Conservation (phyloP, 2,329 filamentous ascomycete genomes). For the Colletotrichum sp. region DNA sequence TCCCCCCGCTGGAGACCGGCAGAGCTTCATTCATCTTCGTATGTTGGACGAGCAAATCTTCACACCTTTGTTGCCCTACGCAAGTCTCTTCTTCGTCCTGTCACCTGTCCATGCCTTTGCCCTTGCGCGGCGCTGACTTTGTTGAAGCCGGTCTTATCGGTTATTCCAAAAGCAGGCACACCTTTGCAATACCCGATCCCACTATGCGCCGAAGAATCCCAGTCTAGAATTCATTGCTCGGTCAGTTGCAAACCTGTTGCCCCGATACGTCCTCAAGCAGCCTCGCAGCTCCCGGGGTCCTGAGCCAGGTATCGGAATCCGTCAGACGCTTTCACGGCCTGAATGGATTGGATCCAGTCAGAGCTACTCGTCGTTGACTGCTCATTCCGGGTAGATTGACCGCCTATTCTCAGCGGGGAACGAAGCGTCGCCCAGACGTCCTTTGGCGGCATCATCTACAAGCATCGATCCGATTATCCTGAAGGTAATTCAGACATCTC, state of each 20-base stretch:
- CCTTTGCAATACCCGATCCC: neutral
- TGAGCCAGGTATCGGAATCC: neutral
- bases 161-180: neutral
- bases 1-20: neutral
- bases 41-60: neutral
- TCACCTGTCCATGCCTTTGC: neutral
- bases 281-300: neutral
- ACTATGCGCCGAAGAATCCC: neutral
- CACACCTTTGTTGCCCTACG: neutral
- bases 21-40: neutral
- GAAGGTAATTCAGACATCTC: neutral
- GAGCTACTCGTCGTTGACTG: neutral
- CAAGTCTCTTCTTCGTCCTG: neutral
- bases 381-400: neutral
- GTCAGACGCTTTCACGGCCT: neutral
- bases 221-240: neutral
- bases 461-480: neutral
- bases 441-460: neutral
- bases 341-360: neutral
- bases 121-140: neutral
- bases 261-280: neutral
- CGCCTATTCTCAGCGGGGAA: neutral
- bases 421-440: neutral
- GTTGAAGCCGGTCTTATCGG: neutral
- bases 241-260: neutral